A percentile compares a stretch with the other conserved stretches of the same genome.
Conservation (phyloP, 2,329 filamentous ascomycete genomes). For the Arthrinium phaeospermum region DNA sequence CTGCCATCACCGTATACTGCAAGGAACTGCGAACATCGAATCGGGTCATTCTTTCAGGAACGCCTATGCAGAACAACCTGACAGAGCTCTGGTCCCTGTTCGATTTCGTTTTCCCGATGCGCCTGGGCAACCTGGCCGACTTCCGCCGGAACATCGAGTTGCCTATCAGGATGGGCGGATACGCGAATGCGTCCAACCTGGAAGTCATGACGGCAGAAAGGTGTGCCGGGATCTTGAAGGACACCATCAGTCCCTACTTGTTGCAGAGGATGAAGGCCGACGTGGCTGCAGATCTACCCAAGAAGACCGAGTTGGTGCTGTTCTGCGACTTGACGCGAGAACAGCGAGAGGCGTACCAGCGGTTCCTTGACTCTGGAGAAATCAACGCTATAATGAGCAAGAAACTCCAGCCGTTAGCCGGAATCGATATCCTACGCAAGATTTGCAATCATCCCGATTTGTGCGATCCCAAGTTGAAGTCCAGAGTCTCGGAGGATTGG, state of each 20-base stretch:
- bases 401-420: slow-evolving; percentile 80
- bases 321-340: slow-evolving; percentile 89
- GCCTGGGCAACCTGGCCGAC: slow-evolving; percentile 86
- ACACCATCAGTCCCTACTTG: slow-evolving; percentile 91
- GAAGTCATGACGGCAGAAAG: slow-evolving; percentile 94
- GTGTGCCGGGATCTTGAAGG: slow-evolving; percentile 91
- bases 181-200: slow-evolving; percentile 91
- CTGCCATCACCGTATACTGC: slow-evolving; percentile 91
- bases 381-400: slow-evolving; percentile 81
- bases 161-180: slow-evolving; percentile 90
- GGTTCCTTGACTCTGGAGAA: slow-evolving; percentile 81
- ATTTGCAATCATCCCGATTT: slow-evolving; percentile 98
- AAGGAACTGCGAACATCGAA: slow-evolving; percentile 92
- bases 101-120: slow-evolving; percentile 97
- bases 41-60: slow-evolving; percentile 91
- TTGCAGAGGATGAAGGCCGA: slow-evolving; percentile 92
- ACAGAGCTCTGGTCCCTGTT: slow-evolving; percentile 96
- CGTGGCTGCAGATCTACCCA: slow-evolving; percentile 89
- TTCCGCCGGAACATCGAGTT: slow-evolving; percentile 93
- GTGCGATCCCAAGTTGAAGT: slow-evolving; percentile 63
- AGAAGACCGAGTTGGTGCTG: slow-evolving; percentile 94
- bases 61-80: slow-evolving; percentile 96
- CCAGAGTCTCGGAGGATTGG: slow-evolving; percentile 73
- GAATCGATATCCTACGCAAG: slow-evolving; percentile 90
- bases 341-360: slow-evolving; percentile 81